Base-by-base conservation (phyloP, 805 yeast species). In the Candida morakotiae region DNA sequence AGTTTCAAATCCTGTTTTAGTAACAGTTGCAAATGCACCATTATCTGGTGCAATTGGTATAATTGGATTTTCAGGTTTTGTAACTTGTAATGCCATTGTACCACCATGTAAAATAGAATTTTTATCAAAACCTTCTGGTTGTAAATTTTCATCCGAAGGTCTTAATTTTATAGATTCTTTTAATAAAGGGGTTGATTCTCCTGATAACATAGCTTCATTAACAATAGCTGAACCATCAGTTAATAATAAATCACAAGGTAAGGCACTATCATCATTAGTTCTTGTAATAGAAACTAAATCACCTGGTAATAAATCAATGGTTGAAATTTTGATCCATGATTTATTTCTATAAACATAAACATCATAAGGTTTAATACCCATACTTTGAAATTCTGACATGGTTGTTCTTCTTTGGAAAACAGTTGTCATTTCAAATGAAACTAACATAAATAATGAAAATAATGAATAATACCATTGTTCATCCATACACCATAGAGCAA, bases 181-280 rank as follows among this genome's bases (percentile, higher is more conserved):
- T 56, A 93, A 77, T 49, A 93, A 70, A 5, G 98, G 98, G 30
- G 98, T 93, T 5, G 97, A 88, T 67, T 93, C 98, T 60, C 98
- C 98, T 4, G 96, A 87, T 39, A 93, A 79, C 98, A 93, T 93
- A 17, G 98, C 98, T 71, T 93, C 98, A 57, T 93, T 93, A 31
- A 93, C 95, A 55, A 93, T 93, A 47, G 95, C 93, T 14, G 95
- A 75, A 36, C 98, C 98, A 51, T 83, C 89, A 35, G 87, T 61
- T 31, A 93, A 70, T 25, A 93, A 62, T 63, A 93, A 64, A 62
- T 93, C 98, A 69, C 98, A 93, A 13, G 98, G 97, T 38, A 93
- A 67, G 1, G 98, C 96, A 45, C 83, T 76, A 39, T 87, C 98
- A 35, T 91, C 98, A 37, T 72, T 81, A 5, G 96, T 85, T 69